Base-by-base conservation (phyloP, 2,329 filamentous ascomycete genomes). In the Aspergillus sp. region DNA sequence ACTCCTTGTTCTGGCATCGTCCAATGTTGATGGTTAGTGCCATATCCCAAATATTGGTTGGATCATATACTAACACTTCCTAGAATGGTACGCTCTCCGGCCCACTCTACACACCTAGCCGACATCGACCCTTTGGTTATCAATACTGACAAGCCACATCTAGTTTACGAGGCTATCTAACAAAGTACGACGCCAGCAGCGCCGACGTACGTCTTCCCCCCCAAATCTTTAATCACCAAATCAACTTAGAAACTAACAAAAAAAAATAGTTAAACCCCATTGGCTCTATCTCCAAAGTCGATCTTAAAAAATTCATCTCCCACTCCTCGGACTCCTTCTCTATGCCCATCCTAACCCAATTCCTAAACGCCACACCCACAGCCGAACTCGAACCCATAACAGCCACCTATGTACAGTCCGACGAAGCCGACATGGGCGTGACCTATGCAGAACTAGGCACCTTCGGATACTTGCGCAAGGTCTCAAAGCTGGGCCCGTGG, bases 281-380 rank as follows among this genome's bases (percentile, higher is more conserved):
- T 57, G 75, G 79, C 23, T 74, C 73, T 11, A 84, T 86, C 56
- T 81, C 78, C 57, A 91, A 91, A 71, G 84, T 80, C 2, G 89
- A 92, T 64, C 76, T 91, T 1, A 90, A 89, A 70, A 75, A 81
- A 9, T 91, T 93, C 74, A 89, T 91, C 58, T 76, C 75, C n/a
- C 91, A 84, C 80, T 83, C 86, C 2, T 72, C 78, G 52, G 75
- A 70, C 17, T 75, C 80, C 37, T 91, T 89, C 66, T 71, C 82
- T 5, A 73, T 93, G 1, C 86, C 87, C 0, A 84, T 89, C 53
- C 80, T 91, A 1, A 72, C 84, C 9, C 80, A 84, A 9, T 93
- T 92, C 75, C 72, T 92, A 40, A 77, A 79, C 12, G 88, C 86
- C 0, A 76, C 79, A 0, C 86, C 86, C 3, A 87, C 85, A 0